Percentiles rank a stretch among this genome's conserved stretches.
Conservation (phyloP, 1,284 basidiomycete genomes). For the Trichosporon sp. region DNA sequence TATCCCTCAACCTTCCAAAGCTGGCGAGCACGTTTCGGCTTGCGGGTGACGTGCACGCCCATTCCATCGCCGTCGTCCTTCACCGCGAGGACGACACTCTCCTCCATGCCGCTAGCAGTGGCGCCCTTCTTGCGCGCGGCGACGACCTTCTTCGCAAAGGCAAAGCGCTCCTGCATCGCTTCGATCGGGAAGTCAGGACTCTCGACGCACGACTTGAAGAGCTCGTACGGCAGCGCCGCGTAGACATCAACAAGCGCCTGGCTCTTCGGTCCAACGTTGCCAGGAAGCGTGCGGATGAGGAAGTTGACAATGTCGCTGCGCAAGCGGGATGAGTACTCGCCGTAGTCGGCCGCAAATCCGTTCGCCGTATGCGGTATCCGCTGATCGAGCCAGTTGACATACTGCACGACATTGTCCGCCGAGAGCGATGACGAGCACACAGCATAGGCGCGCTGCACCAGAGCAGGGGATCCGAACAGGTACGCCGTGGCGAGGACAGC, state of each 20-base stretch:
- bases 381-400: slow-evolving; percentile 62
- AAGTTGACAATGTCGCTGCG: slow-evolving; percentile 48
- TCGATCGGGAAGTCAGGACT: slow-evolving; percentile 34
- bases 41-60: slow-evolving; percentile 75
- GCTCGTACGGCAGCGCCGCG: slow-evolving; percentile 45
- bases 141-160: slow-evolving; percentile 80
- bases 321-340: slow-evolving; percentile 34
- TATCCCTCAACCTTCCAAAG: slow-evolving; percentile 80
- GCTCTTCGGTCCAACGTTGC: slow-evolving; percentile 50
- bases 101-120: slow-evolving; percentile 56
- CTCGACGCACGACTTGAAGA: slow-evolving; percentile 44
- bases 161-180: slow-evolving; percentile 75
- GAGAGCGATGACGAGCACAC: slow-evolving; percentile 66
- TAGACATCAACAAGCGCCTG: slow-evolving; percentile 33
- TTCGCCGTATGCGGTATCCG: slow-evolving; percentile 8
- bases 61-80: slow-evolving; percentile 62
- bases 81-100: slow-evolving; percentile 80
- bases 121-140: slow-evolving; percentile 65
- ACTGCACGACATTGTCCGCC: slow-evolving; percentile 63
- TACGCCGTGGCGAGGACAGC: slow-evolving; percentile 73
- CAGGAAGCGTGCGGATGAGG: slow-evolving; percentile 64
- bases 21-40: slow-evolving; percentile 61
- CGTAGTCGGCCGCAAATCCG: slow-evolving; percentile 22
- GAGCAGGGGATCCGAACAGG: slow-evolving; percentile 70
- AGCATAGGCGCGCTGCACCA: slow-evolving; percentile 70